Percentiles rank a stretch among this genome's conserved stretches.
Evolutionary conservation across 1,284 basidiomycete genomes (phyloP).

Genomic region (Apiotrichum laibachii): DNA sequence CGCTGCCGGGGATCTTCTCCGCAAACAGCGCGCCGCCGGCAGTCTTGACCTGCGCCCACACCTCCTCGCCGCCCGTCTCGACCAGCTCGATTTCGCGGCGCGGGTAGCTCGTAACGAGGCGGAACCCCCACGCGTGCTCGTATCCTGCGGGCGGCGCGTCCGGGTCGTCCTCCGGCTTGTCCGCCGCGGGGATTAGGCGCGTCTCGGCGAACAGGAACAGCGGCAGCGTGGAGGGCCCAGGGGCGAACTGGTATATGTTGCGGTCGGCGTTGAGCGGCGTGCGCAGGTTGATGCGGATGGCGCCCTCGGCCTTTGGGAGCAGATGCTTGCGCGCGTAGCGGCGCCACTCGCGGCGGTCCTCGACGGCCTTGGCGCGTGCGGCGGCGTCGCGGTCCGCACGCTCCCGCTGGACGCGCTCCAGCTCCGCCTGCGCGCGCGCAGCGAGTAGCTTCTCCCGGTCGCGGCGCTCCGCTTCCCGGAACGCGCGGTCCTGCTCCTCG

Average conservation of each 20-base stretch:
- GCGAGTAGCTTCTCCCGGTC: slow-evolving; percentile 60
- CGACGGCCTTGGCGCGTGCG: slow-evolving; percentile 21
- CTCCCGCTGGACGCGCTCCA: slow-evolving; percentile 23
- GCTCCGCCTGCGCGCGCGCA: slow-evolving; percentile 28
- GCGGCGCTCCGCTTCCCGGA: slow-evolving; percentile 62
- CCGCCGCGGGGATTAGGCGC: slow-evolving; percentile 33
- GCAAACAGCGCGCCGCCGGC: slow-evolving; percentile 48
- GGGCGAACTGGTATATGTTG: slow-evolving; percentile 35
- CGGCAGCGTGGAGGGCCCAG: slow-evolving; percentile 27
- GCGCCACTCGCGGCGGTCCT: slow-evolving; percentile 37
- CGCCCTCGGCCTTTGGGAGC: slow-evolving; percentile 27
- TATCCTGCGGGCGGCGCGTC: slow-evolving; percentile 39
- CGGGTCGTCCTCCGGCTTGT: slow-evolving; percentile 29
- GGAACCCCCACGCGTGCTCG: slow-evolving; percentile 34
- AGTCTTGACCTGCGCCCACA: slow-evolving; percentile 42
- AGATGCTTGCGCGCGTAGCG: slow-evolving; percentile 45
- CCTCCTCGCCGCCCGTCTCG: slow-evolving; percentile 30
- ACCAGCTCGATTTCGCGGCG: slow-evolving; percentile 37
- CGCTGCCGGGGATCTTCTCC: slow-evolving; percentile 39
- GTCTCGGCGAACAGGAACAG: slow-evolving; percentile 50
- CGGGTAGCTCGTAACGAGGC: slow-evolving; percentile 45
- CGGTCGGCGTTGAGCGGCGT: slow-evolving; percentile 40
- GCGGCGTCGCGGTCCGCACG: slow-evolving; percentile 44
- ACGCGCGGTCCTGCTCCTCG: slow-evolving; percentile 78
- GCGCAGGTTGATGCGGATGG: slow-evolving; percentile 37